Evolutionary conservation across 371 early-diverging fungal species (phyloP).

Genomic region (Smittium mucronatum): DNA sequence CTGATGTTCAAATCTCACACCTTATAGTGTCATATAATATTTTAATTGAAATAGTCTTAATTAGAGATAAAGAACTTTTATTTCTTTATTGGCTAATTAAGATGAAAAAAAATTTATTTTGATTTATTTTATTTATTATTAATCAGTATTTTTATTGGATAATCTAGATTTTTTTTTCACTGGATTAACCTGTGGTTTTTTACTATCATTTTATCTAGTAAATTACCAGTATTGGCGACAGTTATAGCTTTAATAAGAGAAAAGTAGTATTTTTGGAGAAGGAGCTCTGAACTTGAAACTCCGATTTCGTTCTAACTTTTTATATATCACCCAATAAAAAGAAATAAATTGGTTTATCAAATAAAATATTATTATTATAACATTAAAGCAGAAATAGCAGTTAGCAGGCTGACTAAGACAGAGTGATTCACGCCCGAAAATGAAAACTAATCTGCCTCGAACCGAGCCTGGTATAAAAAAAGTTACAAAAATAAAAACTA

Average conservation of each 20-base stretch:
- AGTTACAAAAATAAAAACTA: not conserved
- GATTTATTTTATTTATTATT: no score
- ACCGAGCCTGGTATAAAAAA: not conserved
- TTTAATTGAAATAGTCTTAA: no score
- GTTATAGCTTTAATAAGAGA: conserved; percentile 1
- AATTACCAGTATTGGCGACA: not conserved
- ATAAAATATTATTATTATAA: not conserved
- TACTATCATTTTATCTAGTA: not conserved
- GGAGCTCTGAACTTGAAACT: not conserved
- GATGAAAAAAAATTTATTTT: no score
- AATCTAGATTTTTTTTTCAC: not conserved
- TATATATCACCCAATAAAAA: not conserved
- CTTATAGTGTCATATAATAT: no score
- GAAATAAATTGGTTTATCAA: not conserved
- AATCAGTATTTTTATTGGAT: not conserved
- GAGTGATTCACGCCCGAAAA: not conserved
- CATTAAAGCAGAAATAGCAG: not conserved
- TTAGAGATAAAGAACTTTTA: no score
- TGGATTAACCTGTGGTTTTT: not conserved
- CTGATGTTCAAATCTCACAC: no score
- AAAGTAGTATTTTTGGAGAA: not conserved
- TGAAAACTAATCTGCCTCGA: not conserved
- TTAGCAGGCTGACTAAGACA: not conserved
- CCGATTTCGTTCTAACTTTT: not conserved
- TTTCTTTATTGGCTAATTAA: no score